Evolutionary conservation across 768 basidiomycete genomes (phyloP).

Genomic region (Sistotremastrum niveocremeum): DNA sequence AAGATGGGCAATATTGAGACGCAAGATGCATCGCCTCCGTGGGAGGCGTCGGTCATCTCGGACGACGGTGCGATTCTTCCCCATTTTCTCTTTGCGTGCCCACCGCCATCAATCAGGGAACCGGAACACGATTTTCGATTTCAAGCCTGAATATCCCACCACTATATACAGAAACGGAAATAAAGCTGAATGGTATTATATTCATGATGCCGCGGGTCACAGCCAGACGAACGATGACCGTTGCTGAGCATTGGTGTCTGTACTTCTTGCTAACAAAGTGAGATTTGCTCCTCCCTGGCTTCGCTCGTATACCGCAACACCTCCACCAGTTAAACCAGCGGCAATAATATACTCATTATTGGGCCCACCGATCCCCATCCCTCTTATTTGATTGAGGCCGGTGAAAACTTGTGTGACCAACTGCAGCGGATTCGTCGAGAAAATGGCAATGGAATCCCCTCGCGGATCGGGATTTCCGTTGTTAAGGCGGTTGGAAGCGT

Average conservation of each 20-base stretch:
- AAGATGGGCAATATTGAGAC: too few relatives aligned
- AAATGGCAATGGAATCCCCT: conserved; percentile 55
- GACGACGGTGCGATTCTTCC: too few relatives aligned
- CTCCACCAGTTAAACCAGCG: conserved; percentile 39
- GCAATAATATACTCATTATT: conserved; percentile 43
- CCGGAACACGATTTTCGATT: too few relatives aligned
- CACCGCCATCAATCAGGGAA: too few relatives aligned
- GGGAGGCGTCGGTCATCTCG: too few relatives aligned
- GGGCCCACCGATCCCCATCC: conserved; percentile 45
- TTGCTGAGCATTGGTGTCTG: conserved; percentile 11
- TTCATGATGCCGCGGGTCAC: too few relatives aligned
- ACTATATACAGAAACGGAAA: too few relatives aligned
- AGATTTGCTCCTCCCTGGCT: conserved; percentile 40
- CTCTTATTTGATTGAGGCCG: conserved; percentile 48
- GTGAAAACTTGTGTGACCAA: conserved; percentile 48
- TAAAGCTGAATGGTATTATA: too few relatives aligned
- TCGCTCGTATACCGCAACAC: conserved; percentile 44
- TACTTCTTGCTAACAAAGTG: conserved; percentile 37
- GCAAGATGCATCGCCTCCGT: too few relatives aligned
- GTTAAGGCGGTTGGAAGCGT: conserved; percentile 52
- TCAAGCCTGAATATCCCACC: too few relatives aligned
- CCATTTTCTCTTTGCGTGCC: too few relatives aligned
- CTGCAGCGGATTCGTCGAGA: conserved; percentile 24
- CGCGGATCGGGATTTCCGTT: conserved; percentile 32
- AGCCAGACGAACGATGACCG: too few relatives aligned